Percentiles rank a stretch among this genome's conserved stretches.
phyloP scores from a whole-genome alignment of 805 yeast species.

The Tetrapisispora pingtungensis region DNA sequence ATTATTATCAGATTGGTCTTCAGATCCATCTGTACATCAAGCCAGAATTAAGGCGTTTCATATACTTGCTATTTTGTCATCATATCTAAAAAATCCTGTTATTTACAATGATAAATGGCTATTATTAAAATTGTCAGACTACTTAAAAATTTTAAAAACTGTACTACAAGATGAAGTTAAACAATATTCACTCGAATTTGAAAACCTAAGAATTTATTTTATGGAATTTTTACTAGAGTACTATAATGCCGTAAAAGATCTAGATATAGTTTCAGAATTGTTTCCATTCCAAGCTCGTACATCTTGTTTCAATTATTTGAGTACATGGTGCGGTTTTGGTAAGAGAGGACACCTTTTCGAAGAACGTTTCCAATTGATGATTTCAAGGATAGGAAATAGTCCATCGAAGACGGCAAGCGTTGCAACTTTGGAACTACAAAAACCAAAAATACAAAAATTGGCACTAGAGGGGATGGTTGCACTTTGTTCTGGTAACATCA shows the following conservation, averaged over 20 bases:
- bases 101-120: slow-evolving; percentile 61
- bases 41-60: slow-evolving; percentile 71
- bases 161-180: slow-evolving; percentile 47
- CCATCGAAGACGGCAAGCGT: slow-evolving; percentile 50
- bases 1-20: slow-evolving; percentile 46
- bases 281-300: slow-evolving; percentile 82
- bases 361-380: slow-evolving; percentile 55
- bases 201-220: slow-evolving; percentile 70
- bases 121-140: slow-evolving; percentile 48
- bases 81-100: slow-evolving; percentile 42
- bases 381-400: slow-evolving; percentile 32
- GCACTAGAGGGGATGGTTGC: slow-evolving; percentile 80
- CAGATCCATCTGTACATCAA: slow-evolving; percentile 32
- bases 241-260: slow-evolving; percentile 45
- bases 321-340: slow-evolving; percentile 94
- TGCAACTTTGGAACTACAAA: slow-evolving; percentile 65
- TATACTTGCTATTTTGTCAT: slow-evolving; percentile 58
- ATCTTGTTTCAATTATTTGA: slow-evolving; percentile 69
- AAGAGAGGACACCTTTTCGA: slow-evolving; percentile 48
- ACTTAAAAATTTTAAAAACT: slow-evolving; percentile 50
- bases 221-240: slow-evolving; percentile 72
- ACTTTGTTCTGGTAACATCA: slow-evolving; percentile 65
- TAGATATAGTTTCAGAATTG: slow-evolving; percentile 38
- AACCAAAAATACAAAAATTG: slow-evolving; percentile 55
- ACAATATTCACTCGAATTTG: slow-evolving; percentile 61